A percentile compares a stretch with the other conserved stretches of the same genome.
Conservation (phyloP, 768 basidiomycete genomes). For the Termitomyces sp. region DNA sequence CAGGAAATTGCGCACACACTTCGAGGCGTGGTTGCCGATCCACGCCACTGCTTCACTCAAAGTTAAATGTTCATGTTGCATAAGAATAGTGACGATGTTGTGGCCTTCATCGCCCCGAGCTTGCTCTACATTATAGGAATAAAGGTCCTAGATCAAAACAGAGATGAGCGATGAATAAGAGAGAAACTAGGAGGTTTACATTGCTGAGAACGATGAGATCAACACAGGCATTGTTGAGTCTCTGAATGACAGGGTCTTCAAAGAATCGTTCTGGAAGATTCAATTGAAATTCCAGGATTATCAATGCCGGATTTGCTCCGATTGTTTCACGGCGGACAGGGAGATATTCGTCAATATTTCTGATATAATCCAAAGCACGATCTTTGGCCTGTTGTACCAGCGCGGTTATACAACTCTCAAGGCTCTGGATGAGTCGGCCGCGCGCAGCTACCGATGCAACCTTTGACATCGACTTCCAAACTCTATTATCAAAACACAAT, state of each 20-base stretch:
- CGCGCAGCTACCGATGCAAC: neutral
- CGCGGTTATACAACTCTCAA: neutral
- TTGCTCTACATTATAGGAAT: neutral
- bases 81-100: neutral
- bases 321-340: neutral
- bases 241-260: neutral
- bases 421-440: neutral
- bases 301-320: neutral
- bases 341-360: neutral
- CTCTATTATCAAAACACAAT: neutral
- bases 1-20: neutral
- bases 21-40: neutral
- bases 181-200: neutral
- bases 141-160: neutral
- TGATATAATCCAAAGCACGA: neutral
- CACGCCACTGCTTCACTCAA: neutral
- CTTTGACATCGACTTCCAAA: neutral
- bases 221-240: neutral
- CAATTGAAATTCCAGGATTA: neutral
- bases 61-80: neutral
- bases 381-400: neutral
- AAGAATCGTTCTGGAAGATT: neutral
- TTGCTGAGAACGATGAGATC: neutral
- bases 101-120: neutral
- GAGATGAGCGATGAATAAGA: neutral